Evolutionary conservation across 2,329 filamentous ascomycete genomes (phyloP).

Genomic region (Zymoseptoria pseudotritici): DNA sequence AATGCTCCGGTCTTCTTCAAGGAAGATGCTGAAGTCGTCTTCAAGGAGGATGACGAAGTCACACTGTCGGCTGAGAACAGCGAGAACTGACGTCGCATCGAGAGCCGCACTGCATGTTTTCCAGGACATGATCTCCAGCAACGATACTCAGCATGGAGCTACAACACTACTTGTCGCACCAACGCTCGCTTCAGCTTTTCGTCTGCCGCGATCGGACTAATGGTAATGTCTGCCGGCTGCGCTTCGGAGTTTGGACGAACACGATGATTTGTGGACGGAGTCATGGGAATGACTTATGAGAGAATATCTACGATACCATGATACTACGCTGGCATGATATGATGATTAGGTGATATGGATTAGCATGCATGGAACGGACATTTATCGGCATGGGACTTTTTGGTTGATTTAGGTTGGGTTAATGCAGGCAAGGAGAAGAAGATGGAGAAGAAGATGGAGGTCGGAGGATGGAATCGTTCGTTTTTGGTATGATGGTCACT

Average conservation of each 20-base stretch:
- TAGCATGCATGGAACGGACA: conserved; percentile 1
- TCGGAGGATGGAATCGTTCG: not conserved
- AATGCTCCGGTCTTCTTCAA: conserved; percentile 21
- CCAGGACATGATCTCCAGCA: not conserved
- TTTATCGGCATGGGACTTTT: not conserved
- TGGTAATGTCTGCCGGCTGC: conserved; percentile 19
- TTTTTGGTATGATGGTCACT: not conserved
- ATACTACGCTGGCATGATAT: not conserved
- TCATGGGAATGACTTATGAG: not conserved
- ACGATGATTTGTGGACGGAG: not conserved
- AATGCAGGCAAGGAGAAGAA: not conserved
- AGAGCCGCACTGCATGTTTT: not conserved
- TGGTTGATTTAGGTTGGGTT: not conserved
- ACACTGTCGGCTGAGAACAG: conserved; percentile 26
- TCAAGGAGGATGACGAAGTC: conserved; percentile 24
- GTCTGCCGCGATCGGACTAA: conserved; percentile 1
- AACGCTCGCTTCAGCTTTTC: not conserved
- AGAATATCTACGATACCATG: not conserved
- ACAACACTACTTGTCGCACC: not conserved
- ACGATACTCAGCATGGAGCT: conserved; percentile 1
- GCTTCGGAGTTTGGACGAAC: not conserved
- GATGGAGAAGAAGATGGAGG: not conserved
- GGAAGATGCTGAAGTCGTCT: conserved; percentile 2
- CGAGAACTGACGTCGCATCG: conserved; percentile 7
- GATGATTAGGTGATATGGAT: not conserved